phyloP scores from a whole-genome alignment of 768 basidiomycete genomes.

The Trametes cinnabarina region DNA sequence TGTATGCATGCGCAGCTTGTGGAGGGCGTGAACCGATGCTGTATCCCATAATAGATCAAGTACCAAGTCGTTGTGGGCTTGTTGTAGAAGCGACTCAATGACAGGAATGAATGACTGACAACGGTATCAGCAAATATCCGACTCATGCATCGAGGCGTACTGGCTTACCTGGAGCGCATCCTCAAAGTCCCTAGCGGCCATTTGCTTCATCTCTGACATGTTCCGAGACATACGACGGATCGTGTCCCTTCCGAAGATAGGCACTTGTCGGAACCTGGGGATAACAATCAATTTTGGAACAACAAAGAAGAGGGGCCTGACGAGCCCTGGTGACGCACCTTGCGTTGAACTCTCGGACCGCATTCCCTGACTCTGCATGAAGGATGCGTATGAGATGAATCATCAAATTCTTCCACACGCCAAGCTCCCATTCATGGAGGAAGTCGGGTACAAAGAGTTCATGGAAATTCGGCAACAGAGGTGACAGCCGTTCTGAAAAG shows the following conservation, averaged over 20 bases:
- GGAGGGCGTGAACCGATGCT: neutral
- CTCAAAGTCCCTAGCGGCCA: neutral
- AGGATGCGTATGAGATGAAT: slow-evolving; percentile 29
- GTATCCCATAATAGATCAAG: neutral
- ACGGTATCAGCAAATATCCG: too few species aligned
- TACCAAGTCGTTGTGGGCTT: neutral
- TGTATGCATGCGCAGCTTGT: neutral
- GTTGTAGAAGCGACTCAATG: neutral
- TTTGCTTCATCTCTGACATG: neutral
- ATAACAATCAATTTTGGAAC: too few species aligned
- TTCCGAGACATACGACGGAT: neutral
- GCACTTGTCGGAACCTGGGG: neutral
- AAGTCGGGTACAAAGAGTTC: slow-evolving; percentile 30
- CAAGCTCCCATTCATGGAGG: slow-evolving; percentile 37
- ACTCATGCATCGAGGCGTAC: too few species aligned
- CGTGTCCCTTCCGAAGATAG: neutral
- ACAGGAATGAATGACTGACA: slow-evolving; percentile 13
- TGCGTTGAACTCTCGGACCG: slow-evolving; percentile 15
- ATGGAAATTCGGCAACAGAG: slow-evolving; percentile 29
- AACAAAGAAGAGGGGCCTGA: neutral
- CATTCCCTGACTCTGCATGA: neutral
- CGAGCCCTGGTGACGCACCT: neutral
- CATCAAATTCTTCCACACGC: slow-evolving; percentile 33
- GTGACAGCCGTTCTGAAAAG: slow-evolving; percentile 26
- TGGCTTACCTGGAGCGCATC: too few species aligned